A percentile compares a stretch with the other conserved stretches of the same genome.
Evolutionary conservation across 495 filamentous ascomycete genomes (phyloP).

Genomic region (Polyplosphaeria fusca): DNA sequence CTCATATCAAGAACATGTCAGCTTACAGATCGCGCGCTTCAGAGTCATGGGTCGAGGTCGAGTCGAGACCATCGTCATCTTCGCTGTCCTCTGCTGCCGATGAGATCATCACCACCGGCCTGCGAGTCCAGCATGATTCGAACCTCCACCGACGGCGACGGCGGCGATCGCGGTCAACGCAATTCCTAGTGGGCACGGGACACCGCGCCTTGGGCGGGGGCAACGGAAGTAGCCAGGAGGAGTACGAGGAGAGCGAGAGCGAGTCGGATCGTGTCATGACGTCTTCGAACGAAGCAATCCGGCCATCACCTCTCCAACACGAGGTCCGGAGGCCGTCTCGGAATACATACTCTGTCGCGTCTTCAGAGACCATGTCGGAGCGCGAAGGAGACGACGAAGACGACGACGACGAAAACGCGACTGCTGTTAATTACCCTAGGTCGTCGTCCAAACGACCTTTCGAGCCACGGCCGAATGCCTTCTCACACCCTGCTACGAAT

Average conservation of each 20-base stretch:
- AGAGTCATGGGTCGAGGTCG: constrained; percentile 97
- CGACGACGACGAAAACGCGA: constrained; percentile 79
- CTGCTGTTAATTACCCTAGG: constrained; percentile 65
- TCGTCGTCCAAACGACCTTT: constrained; percentile 60
- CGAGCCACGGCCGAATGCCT: constrained; percentile 83
- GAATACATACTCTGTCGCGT: constrained; percentile 34
- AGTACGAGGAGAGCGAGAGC: constrained; percentile 83
- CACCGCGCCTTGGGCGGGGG: constrained; percentile 29
- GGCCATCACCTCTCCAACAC: constrained; percentile 36
- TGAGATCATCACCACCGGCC: constrained; percentile 82
- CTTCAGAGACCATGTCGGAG: constrained; percentile 38
- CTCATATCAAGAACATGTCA: background rate
- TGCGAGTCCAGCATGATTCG: constrained; percentile 63
- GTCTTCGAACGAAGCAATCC: constrained; percentile 77
- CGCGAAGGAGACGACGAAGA: constrained; percentile 57
- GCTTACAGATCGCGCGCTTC: constrained; percentile 29
- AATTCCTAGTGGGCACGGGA: constrained; percentile 18
- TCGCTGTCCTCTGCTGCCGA: constrained; percentile 79
- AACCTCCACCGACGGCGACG: constrained; percentile 50
- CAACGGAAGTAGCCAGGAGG: constrained; percentile 77
- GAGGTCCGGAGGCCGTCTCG: constrained; percentile 26
- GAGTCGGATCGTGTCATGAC: constrained; percentile 79
- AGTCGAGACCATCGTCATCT: constrained; percentile 89
- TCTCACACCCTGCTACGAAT: constrained; percentile 71
- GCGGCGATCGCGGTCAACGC: constrained; percentile 20